Percentiles rank a stretch among this genome's conserved stretches.
phyloP scores from a whole-genome alignment of 768 basidiomycete genomes.

The Russula earlei region DNA sequence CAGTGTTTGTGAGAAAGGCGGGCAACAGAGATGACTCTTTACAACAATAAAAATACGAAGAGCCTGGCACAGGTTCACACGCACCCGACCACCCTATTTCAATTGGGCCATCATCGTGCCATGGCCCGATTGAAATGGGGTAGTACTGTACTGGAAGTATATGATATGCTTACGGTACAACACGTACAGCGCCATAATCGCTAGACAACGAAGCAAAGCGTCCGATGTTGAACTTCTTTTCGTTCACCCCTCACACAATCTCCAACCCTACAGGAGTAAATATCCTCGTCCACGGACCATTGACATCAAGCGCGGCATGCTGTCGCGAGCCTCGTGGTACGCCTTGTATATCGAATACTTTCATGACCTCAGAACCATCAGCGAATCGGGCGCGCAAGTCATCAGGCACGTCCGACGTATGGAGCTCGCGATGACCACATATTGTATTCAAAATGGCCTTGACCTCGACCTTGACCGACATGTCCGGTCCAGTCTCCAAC shows the following conservation, averaged over 20 bases:
- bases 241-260: background rate
- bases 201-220: no score
- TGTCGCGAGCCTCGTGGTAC: background rate
- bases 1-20: no score
- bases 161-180: no score
- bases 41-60: no score
- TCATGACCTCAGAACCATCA: background rate
- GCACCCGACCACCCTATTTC: no score
- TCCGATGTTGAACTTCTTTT: background rate
- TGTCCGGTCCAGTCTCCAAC: background rate
- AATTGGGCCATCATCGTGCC: no score
- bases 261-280: background rate
- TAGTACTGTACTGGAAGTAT: background rate
- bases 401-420: background rate
- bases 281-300: conserved; percentile 3
- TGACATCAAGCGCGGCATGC: background rate
- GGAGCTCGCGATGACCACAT: background rate
- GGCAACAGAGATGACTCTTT: no score
- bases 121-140: no score
- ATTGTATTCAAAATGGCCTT: conserved; percentile 7
- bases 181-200: no score
- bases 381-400: conserved; percentile 1
- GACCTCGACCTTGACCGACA: background rate
- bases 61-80: no score
- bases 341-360: background rate